Conservation (phyloP, 768 basidiomycete species). For the Tricholoma flavovirens region DNA sequence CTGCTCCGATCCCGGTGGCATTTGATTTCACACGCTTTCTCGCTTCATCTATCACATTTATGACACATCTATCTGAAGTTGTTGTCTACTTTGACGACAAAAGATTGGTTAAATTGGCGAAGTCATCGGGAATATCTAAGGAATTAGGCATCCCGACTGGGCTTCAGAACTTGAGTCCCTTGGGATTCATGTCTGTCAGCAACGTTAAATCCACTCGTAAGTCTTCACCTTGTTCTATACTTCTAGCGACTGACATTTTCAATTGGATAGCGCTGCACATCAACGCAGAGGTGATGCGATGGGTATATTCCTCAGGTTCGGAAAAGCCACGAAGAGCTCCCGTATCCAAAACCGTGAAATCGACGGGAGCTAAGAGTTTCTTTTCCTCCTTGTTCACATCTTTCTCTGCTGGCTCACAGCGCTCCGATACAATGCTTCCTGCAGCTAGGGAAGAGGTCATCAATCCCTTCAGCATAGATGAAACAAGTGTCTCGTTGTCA, state of each 20-base stretch:
- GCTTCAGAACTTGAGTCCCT: constrained; percentile 50
- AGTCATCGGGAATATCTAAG: constrained; percentile 50
- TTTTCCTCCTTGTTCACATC: constrained; percentile 44
- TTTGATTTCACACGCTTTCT: constrained; percentile 91
- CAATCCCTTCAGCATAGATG: constrained; percentile 36
- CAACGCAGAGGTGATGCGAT: constrained; percentile 74
- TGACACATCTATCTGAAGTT: constrained; percentile 70
- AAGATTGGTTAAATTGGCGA: constrained; percentile 60
- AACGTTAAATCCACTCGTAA: constrained; percentile 59
- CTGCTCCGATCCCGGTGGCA: constrained; percentile 68
- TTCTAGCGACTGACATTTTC: constrained; percentile 6
- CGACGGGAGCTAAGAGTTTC: constrained; percentile 32
- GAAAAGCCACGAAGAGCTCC: constrained; percentile 44
- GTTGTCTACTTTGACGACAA: constrained; percentile 80
- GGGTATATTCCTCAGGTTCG: constrained; percentile 64
- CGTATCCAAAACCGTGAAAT: constrained; percentile 25
- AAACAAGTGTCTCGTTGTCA: constrained; percentile 53
- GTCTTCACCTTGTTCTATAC: constrained; percentile 16
- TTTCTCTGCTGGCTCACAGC: constrained; percentile 31
- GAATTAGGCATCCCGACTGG: constrained; percentile 48
- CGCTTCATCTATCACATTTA: constrained; percentile 89
- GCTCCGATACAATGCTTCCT: constrained; percentile 28
- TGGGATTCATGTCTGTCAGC: constrained; percentile 62
- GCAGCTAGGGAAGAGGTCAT: constrained; percentile 21
- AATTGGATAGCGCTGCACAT: constrained; percentile 59